These are phyloP conservation scores for Fusarium chlamydosporum DNA, from an alignment of 2,329 filamentous ascomycete genomes.

Conservation along the genomic window DNA sequence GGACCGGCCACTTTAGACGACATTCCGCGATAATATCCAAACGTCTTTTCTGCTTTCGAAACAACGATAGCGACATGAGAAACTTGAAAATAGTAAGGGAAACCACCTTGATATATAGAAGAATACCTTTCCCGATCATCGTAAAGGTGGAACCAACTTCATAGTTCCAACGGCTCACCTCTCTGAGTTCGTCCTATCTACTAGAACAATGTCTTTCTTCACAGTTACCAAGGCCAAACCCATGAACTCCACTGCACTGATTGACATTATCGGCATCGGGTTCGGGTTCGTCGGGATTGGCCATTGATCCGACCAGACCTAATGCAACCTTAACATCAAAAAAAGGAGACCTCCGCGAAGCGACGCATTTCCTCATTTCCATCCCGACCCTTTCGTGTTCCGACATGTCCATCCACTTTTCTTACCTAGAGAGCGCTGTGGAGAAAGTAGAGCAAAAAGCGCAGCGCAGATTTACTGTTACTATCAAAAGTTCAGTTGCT, in stretches of 20 bases:
- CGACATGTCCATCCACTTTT: background rate
- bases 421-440: background rate
- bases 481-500: conserved; percentile 8
- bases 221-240: conserved; percentile 1
- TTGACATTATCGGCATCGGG: background rate
- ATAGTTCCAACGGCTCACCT: too few species aligned
- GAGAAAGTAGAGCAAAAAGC: background rate
- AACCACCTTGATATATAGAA: too few species aligned
- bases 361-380: background rate
- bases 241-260: too few species aligned
- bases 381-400: background rate
- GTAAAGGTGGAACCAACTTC: too few species aligned
- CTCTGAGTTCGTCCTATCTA: too few species aligned
- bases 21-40: too few species aligned
- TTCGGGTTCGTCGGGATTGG: too few species aligned
- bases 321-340: background rate
- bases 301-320: background rate
- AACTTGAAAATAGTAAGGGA: too few species aligned
- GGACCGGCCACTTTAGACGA: too few species aligned
- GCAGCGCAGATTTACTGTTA: background rate
- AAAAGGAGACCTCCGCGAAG: background rate
- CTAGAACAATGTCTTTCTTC: background rate
- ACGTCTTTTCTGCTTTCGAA: too few species aligned
- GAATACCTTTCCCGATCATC: too few species aligned
- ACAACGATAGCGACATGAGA: too few species aligned